Evolutionary conservation across 108 stramenopile genomes (phyloP), one percentile per base, ranked within the genome.

Genomic region (Nitzschia putrida): DNA sequence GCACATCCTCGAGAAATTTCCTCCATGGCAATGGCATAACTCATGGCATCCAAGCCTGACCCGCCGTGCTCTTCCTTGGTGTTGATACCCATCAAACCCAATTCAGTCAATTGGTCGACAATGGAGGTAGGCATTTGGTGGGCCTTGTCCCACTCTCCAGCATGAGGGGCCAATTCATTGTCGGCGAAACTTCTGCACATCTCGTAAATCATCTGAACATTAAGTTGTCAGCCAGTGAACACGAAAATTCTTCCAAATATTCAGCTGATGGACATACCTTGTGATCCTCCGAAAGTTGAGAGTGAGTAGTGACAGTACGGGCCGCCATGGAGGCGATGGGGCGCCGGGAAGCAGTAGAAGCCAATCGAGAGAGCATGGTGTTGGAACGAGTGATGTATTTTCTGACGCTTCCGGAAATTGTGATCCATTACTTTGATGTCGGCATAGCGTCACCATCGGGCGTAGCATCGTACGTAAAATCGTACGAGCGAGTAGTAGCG

Each of bases 1-100:
- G 98, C 98, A 71, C 96, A 97, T 23, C 95, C 98, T 13, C 98
- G 90, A 55, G 87, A 89, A 55, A 99, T 95, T 78, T 99, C 98
- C 71, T 99, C 98, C 91, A 99, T 97, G 54, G 97, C 98, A 73
- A 99, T 97, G 47, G 98, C 98, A 71, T 99, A 99, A 40, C 91
- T 83, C 24, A 99, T 63, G 45, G 95, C 91, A 83, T 99, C 98
- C 60, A 99, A 81, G 51, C 85, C 98, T 26, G 85, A 81, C 14
- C 98, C 98, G 10, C 88, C 89, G 53, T 84, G 73, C 11, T 96
- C 90, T 21, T 76, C 69, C 18, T 77, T 64, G 25, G 92, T 89
- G 54, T 93, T 90, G 69, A 99, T 94, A 1, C 98, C 98, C 97
- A 99, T 97, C 39, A 99, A 51, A 24, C 98, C 98, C n/a, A 97